Evolutionary conservation across 2,329 filamentous ascomycete species (phyloP).

Genomic region (Neopestalotiopsis clavispora): DNA sequence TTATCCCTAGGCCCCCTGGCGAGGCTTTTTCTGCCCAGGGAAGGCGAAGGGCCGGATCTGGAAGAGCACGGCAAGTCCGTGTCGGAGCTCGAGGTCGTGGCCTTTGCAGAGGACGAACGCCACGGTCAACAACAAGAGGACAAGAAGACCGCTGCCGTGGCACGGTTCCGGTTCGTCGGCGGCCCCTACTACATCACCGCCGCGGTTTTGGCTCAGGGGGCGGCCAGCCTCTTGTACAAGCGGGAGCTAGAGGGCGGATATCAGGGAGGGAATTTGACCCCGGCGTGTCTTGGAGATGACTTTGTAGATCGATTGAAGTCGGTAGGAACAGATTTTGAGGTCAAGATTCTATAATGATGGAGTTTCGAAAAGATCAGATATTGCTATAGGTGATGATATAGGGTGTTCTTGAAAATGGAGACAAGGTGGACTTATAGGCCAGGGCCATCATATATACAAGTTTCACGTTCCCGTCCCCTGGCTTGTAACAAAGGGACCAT

Average conservation of each 20-base stretch:
- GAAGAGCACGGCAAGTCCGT: conserved; percentile 18
- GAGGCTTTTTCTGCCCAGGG: conserved; percentile 19
- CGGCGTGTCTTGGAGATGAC: conserved; percentile 25
- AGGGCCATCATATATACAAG: too few relatives aligned
- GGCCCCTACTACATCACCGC: conserved; percentile 25
- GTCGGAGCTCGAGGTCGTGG: conserved; percentile 25
- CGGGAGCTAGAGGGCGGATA: conserved; percentile 21
- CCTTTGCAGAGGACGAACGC: conserved; percentile 21
- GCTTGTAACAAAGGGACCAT: too few relatives aligned
- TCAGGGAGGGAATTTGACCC: conserved; percentile 26
- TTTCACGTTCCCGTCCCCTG: too few relatives aligned
- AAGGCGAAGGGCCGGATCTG: conserved; percentile 26
- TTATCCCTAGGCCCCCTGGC: conserved; percentile 18
- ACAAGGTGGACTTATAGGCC: too few relatives aligned
- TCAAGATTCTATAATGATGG: conserved; percentile 19
- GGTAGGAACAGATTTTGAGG: conserved; percentile 20
- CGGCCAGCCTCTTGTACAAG: conserved; percentile 26
- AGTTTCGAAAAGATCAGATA: neutral
- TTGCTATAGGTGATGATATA: neutral
- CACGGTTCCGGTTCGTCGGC: conserved; percentile 23
- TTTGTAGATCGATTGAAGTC: conserved; percentile 21
- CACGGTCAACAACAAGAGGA: neutral
- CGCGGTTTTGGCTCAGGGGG: conserved; percentile 25
- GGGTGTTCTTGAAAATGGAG: too few relatives aligned
- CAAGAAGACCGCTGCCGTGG: conserved; percentile 17